phyloP scores from a whole-genome alignment of 805 yeast species.

The Metschnikowia santaceciliae region DNA sequence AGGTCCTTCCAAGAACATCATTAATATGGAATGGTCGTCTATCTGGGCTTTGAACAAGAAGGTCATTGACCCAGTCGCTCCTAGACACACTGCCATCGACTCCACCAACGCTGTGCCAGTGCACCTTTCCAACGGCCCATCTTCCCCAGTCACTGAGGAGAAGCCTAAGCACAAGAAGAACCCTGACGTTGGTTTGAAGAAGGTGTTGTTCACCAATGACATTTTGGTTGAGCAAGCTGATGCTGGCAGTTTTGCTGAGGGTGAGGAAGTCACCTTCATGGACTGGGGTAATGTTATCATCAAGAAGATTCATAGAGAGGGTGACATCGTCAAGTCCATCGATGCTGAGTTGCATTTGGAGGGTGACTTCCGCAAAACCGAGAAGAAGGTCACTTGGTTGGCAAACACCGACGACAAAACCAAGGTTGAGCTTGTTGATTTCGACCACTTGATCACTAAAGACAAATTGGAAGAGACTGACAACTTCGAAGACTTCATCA shows the following conservation, averaged over 20 bases:
- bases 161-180: slow-evolving; percentile 95
- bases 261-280: slow-evolving; percentile 96
- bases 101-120: slow-evolving; percentile 64
- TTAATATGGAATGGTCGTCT: slow-evolving; percentile 94
- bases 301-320: slow-evolving; percentile 63
- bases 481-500: slow-evolving; percentile 85
- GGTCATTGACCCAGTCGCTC: slow-evolving; percentile 94
- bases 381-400: slow-evolving; percentile 92
- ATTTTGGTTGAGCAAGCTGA: slow-evolving; percentile 84
- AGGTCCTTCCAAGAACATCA: slow-evolving; percentile 97
- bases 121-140: slow-evolving; percentile 66
- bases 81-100: slow-evolving; percentile 85
- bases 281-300: slow-evolving; percentile 97
- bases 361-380: slow-evolving; percentile 96
- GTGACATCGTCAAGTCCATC: slow-evolving; percentile 53
- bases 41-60: slow-evolving; percentile 98
- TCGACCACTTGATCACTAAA: slow-evolving; percentile 91
- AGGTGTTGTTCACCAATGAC: slow-evolving; percentile 60
- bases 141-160: slow-evolving; percentile 56
- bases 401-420: slow-evolving; percentile 74
- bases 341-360: slow-evolving; percentile 82
- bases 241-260: slow-evolving; percentile 60
- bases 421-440: slow-evolving; percentile 77
- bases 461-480: slow-evolving; percentile 95
- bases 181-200: slow-evolving; percentile 82